Evolutionary conservation across 768 basidiomycete genomes (phyloP).

Genomic region (Trametes meyenii): DNA sequence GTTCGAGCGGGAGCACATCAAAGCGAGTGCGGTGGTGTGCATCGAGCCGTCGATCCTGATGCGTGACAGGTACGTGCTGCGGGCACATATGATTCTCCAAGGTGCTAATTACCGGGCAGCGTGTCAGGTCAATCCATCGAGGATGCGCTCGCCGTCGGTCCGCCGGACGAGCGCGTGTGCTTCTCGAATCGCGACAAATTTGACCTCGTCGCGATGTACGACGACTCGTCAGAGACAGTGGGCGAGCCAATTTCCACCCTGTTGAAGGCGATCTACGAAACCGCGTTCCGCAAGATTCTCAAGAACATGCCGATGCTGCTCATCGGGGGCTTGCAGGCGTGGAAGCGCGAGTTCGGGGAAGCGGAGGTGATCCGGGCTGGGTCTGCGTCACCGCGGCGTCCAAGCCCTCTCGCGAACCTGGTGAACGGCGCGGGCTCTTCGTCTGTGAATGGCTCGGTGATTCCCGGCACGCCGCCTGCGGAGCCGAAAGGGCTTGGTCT

Average conservation of each 20-base stretch:
- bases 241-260: conserved; percentile 60
- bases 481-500: conserved; percentile 15
- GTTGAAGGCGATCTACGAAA: conserved; percentile 70
- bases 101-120: conserved; percentile 40
- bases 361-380: conserved; percentile 36
- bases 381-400: conserved; percentile 13
- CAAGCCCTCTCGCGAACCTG: conserved; percentile 3
- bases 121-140: conserved; percentile 71
- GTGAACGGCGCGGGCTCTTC: conserved; percentile 16
- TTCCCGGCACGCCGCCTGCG: conserved; percentile 5
- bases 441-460: conserved; percentile 13
- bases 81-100: not conserved
- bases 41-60: conserved; percentile 80
- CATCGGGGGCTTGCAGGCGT: conserved; percentile 82
- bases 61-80: conserved; percentile 61
- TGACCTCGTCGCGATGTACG: conserved; percentile 87
- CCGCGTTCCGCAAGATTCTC: conserved; percentile 70
- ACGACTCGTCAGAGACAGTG: conserved; percentile 59
- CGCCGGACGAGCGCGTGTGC: conserved; percentile 67
- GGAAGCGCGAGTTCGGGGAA: conserved; percentile 64
- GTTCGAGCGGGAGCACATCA: conserved; percentile 76
- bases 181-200: conserved; percentile 87
- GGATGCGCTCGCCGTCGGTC: conserved; percentile 69
- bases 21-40: conserved; percentile 70
- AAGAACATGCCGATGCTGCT: conserved; percentile 81